Evolutionary conservation across 2,329 filamentous ascomycete species (phyloP).

Genomic region (Paracamarosporium sp.): DNA sequence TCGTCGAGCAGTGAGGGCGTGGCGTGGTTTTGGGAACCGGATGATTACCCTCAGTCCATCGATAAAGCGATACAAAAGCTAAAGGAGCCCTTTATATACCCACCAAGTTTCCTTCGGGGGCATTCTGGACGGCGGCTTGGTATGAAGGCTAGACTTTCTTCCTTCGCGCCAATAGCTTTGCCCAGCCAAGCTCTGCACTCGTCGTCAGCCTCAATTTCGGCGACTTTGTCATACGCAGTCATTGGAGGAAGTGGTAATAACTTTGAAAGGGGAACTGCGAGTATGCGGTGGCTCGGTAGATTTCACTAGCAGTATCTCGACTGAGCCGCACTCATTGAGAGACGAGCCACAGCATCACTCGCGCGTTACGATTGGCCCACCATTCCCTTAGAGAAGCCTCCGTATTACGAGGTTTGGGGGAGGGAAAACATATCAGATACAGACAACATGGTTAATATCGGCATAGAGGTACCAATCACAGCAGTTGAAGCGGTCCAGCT

Average conservation of each 20-base stretch:
- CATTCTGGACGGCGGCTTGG: conserved; percentile 16
- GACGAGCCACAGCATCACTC: no score
- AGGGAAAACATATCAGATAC: no score
- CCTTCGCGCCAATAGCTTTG: conserved; percentile 27
- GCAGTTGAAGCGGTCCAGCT: no score
- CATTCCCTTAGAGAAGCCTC: no score
- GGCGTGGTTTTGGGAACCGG: conserved; percentile 27
- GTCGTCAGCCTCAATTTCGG: conserved; percentile 27
- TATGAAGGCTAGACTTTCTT: conserved; percentile 27
- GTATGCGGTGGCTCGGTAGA: no score
- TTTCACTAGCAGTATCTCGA: no score
- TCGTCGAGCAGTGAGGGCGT: conserved; percentile 19
- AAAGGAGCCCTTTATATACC: conserved; percentile 30
- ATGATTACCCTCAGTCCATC: conserved; percentile 25
- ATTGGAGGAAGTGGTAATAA: conserved; percentile 9
- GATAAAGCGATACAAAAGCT: conserved; percentile 25
- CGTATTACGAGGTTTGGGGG: no score
- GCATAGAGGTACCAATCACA: no score
- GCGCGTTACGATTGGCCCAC: no score
- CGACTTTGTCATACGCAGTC: conserved; percentile 30
- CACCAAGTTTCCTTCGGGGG: conserved; percentile 17
- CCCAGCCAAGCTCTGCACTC: conserved; percentile 25
- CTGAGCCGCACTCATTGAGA: no score
- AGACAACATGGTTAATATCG: no score
- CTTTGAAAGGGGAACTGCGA: no score